phyloP scores from a whole-genome alignment of 371 early-diverging fungal species.

The Rhizomucor miehei region DNA sequence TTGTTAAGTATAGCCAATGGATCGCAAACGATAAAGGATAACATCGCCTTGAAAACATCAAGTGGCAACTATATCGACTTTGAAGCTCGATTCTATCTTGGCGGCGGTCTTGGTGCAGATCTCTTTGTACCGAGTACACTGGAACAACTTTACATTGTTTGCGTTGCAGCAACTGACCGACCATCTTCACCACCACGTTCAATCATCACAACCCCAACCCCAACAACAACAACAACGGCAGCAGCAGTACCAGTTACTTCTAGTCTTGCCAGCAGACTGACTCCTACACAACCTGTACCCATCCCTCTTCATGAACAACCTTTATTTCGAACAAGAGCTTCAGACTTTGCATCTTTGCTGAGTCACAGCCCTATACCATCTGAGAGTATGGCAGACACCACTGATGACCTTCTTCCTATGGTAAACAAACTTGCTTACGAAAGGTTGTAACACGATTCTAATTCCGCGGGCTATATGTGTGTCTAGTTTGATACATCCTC shows the following conservation, averaged over 20 bases:
- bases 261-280: neutral
- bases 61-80: constrained; percentile 38
- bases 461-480: neutral
- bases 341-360: neutral
- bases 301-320: neutral
- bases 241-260: neutral
- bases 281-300: neutral
- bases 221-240: neutral
- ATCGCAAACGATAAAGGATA: constrained; percentile 25
- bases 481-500: constrained; percentile 2
- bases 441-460: neutral
- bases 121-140: constrained; percentile 20
- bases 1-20: constrained; percentile 27
- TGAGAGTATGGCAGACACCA: too few relatives aligned
- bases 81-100: constrained; percentile 50
- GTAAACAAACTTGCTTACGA: neutral
- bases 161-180: constrained; percentile 3
- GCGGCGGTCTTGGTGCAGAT: constrained; percentile 62
- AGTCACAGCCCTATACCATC: neutral
- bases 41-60: constrained; percentile 45
- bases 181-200: neutral
- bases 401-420: neutral
- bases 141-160: constrained; percentile 19
- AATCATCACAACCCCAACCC: neutral
- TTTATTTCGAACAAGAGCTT: neutral